A percentile compares a stretch with the other conserved stretches of the same genome.
phyloP scores from a whole-genome alignment of 176 grass and related monocot genomes.

The Oryza longistaminata region DNA sequence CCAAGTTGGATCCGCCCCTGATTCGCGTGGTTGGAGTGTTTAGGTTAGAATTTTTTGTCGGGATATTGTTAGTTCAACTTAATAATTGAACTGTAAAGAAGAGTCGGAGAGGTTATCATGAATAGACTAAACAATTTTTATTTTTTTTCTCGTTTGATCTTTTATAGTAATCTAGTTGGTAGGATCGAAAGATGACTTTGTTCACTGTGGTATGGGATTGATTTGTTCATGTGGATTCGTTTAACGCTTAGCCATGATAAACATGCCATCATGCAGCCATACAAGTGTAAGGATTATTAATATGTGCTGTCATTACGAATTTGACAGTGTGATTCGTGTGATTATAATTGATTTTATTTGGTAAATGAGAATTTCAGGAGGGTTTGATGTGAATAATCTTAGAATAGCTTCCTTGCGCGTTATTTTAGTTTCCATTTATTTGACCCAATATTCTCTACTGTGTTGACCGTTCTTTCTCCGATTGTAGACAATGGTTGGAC shows the following conservation, averaged over 20 bases:
- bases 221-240: constrained; percentile 1
- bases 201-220: neutral
- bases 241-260: neutral
- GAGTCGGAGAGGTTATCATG: no score
- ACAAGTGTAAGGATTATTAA: neutral
- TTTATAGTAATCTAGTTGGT: neutral
- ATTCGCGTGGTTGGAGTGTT: neutral
- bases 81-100: no score
- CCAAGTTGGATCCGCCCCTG: no score
- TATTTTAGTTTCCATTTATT: neutral
- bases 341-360: neutral
- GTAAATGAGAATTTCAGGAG: neutral
- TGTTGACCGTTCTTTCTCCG: constrained; percentile 30
- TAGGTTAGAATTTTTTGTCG: neutral
- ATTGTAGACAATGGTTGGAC: constrained; percentile 57
- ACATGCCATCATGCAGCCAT: neutral
- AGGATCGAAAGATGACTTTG: neutral
- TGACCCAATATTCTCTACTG: constrained; percentile 4
- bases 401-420: neutral
- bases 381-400: constrained; percentile 8
- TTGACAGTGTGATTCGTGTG: constrained; percentile 1
- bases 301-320: neutral
- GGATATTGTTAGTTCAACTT: neutral
- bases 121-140: neutral
- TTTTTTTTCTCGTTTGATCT: neutral